These are phyloP conservation scores for Ceratobasidium sp. DNA, from an alignment of 1,284 basidiomycete species.

Conservation along the genomic window DNA sequence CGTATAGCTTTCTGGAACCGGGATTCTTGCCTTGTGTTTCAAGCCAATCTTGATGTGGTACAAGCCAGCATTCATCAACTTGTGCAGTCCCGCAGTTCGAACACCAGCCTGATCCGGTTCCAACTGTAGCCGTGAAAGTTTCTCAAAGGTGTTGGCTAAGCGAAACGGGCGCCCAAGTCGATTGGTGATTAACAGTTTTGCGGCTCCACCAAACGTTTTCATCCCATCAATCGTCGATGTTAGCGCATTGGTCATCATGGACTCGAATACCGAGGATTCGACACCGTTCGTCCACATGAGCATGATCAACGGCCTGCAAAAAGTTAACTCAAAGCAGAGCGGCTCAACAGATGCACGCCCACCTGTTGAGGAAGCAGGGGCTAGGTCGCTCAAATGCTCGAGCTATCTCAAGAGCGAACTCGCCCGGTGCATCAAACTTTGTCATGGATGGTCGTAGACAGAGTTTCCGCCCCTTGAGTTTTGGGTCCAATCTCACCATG, in stretches of 20 bases:
- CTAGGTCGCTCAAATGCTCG: slow-evolving; percentile 64
- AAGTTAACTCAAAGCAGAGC: slow-evolving; percentile 56
- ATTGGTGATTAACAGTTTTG: slow-evolving; percentile 49
- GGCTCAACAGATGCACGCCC: not conserved
- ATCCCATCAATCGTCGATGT: slow-evolving; percentile 52
- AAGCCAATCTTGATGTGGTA: slow-evolving; percentile 69
- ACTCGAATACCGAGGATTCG: slow-evolving; percentile 16
- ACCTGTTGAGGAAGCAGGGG: slow-evolving; percentile 69
- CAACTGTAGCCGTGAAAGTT: slow-evolving; percentile 59
- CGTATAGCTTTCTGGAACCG: slow-evolving; percentile 67
- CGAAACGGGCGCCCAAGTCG: slow-evolving; percentile 62
- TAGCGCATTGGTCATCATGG: slow-evolving; percentile 57
- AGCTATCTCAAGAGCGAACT: slow-evolving; percentile 70
- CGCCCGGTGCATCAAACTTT: slow-evolving; percentile 66
- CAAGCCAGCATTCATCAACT: slow-evolving; percentile 58
- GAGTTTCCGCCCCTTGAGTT: slow-evolving; percentile 61
- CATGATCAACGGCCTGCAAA: slow-evolving; percentile 30
- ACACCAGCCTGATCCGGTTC: slow-evolving; percentile 60
- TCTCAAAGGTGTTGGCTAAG: slow-evolving; percentile 59
- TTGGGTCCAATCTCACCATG: slow-evolving; percentile 68
- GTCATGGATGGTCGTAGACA: slow-evolving; percentile 72
- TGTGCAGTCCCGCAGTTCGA: slow-evolving; percentile 64
- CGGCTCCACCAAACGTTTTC: slow-evolving; percentile 54
- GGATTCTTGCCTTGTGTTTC: slow-evolving; percentile 74
- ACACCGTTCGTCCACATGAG: slow-evolving; percentile 24